phyloP scores from a whole-genome alignment of 441 rosid genomes.

The Raphanus hybrid region DNA sequence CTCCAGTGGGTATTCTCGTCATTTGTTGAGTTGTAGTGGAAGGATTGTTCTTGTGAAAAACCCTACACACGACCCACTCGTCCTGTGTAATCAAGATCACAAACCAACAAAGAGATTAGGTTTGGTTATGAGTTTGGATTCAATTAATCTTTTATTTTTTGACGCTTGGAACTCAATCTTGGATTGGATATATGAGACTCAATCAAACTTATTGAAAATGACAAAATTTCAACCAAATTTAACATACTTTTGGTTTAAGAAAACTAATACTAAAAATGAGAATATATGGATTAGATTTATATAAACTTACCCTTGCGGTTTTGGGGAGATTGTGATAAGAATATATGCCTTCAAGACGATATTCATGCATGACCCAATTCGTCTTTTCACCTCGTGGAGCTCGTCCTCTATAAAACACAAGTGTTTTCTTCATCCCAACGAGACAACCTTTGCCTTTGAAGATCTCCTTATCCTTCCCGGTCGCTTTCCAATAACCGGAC shows the following conservation, averaged over 20 bases:
- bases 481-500: conserved; percentile 94
- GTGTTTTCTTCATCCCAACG: conserved; percentile 96
- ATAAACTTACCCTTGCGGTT: conserved; percentile 5
- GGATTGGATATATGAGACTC: conserved; percentile 43
- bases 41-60: conserved; percentile 17
- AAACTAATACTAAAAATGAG: conserved; percentile 27
- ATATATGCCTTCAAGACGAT: conserved; percentile 79
- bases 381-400: conserved; percentile 92
- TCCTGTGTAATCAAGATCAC: not conserved
- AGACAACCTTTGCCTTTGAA: conserved; percentile 51
- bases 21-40: conserved; percentile 42
- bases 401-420: conserved; percentile 87
- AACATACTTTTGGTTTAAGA: conserved; percentile 33
- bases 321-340: conserved; percentile 9
- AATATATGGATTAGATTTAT: not conserved
- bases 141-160: conserved; percentile 8
- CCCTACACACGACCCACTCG: conserved; percentile 12
- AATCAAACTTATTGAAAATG: conserved; percentile 45
- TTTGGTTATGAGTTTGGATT: not conserved
- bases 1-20: conserved; percentile 56
- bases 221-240: conserved; percentile 29
- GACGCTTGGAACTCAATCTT: conserved; percentile 13
- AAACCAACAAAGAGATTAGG: conserved; percentile 12
- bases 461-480: conserved; percentile 90
- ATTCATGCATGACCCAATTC: conserved; percentile 97